phyloP scores from a whole-genome alignment of 176 grass and related monocot species.

The Oropetium thomaeum region DNA sequence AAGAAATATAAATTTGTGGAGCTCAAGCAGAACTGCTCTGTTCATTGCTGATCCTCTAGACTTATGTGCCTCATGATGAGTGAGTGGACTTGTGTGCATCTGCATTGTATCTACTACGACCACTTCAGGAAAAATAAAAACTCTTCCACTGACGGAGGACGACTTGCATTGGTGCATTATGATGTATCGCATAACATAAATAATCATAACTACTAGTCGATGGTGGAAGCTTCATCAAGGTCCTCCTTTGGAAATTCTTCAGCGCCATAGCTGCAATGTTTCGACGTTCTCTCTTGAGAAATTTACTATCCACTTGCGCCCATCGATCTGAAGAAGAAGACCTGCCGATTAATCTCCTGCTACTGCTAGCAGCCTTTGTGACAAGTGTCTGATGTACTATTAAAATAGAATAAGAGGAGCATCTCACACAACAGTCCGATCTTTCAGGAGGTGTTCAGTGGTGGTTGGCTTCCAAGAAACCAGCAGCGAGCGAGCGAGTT shows the following conservation, averaged over 20 bases:
- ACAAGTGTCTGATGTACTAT: background rate
- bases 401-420: background rate
- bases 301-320: too few relatives aligned
- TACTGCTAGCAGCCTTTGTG: background rate
- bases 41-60: background rate
- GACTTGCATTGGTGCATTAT: too few relatives aligned
- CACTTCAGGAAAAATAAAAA: background rate
- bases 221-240: too few relatives aligned
- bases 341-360: background rate
- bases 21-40: conserved; percentile 17
- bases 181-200: too few relatives aligned
- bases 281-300: too few relatives aligned
- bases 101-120: background rate
- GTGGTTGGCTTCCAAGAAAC: conserved; percentile 43
- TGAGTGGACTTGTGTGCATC: background rate
- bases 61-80: background rate
- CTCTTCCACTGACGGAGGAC: background rate
- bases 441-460: conserved; percentile 20
- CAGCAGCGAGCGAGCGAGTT: background rate
- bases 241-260: too few relatives aligned
- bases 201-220: too few relatives aligned
- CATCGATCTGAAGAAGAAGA: background rate
- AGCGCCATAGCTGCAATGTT: too few relatives aligned
- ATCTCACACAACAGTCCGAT: too few relatives aligned
- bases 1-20: conserved; percentile 19